Base-by-base conservation (phyloP, 352 stramenopile genomes). In the Phytopythium sindhum region DNA sequence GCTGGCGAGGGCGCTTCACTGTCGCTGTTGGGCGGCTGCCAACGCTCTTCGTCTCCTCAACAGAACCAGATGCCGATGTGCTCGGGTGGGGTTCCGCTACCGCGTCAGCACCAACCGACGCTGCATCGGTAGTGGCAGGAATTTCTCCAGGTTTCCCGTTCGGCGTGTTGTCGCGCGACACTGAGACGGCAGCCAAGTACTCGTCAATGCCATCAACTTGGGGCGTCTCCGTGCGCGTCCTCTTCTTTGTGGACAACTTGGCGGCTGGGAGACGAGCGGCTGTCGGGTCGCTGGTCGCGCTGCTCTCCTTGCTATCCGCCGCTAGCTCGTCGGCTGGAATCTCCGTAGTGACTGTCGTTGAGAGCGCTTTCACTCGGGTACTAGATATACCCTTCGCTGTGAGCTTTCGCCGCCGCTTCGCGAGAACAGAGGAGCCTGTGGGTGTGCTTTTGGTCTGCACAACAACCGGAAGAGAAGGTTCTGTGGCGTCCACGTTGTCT, bases 1-100 rank as follows among this genome's bases (percentile, higher is more conserved):
- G 77, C 35, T 73, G 69, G 15, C 79, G 71, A 35, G 53, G 53
- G 1, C 53, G 53, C 53, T 59, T 59, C 14, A 59, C 53, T 2
- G 14, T 23, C 8, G 33, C 33, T 7, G 35, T 37, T 8, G 53
- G 35, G 0, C 31, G 53, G 23, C 12, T 37, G 6, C 10, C 19
- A 6, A 45, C 19, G 14, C n/a, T 24, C 23, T 52, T 52, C 10
- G 23, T 3, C 14, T 19, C 9, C 23, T 52, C 45, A 24, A 2
- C n/a, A 11, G 45, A 17, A 10, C 23, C 19, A 52, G 45, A 41
- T 14, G 35, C 17, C 17, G 50, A 24, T 23, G 21, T 24, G 23
- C 10, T 29, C 21, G 45, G 45, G 11, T 52, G 10, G 44, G 9
- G 9, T 15, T 1, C 7, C n/a, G 42, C 17, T 10, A 41, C 17